Base-by-base conservation (phyloP, 441 rosid genomes). In the Flueggea neowawraea region DNA sequence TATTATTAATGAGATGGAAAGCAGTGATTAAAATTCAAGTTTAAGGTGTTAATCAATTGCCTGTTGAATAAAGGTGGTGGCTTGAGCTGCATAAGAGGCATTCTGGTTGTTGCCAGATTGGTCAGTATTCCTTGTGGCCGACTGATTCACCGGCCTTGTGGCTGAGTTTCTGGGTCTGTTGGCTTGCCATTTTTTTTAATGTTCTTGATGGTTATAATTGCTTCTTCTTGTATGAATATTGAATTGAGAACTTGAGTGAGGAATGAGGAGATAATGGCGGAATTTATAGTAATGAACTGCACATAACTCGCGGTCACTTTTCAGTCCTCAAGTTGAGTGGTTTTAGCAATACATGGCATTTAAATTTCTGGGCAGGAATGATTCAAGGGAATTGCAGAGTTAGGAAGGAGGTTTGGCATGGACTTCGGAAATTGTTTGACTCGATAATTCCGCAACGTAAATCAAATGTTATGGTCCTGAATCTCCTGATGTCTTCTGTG, bases 51-150 rank as follows among this genome's bases (percentile, higher is more conserved):
- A 5, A 36, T 22, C 28, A 22, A 22, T 36, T 36, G 59, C 81
- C 78, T 80, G 79, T 33, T 75, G 78, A 14, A 81, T 14, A 43
- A 78, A 78, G 70, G 41, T 64, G 57, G 85, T 31, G 36, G 85
- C 75, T 45, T 76, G 77, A 36, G 73, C 9, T 39, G 69, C 31
- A 15, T 44, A 31, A 17, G 69, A 16, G 22, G 52, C 12, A 48
- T 50, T 51, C 16, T 67, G 61, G 7, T 33, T 43, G 16, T 41
- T 45, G 55, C 33, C 45, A 31, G 36, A 36, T 36, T 36, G 41
- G 4, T 36, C 7, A 36, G 9, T 36, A 8, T 36, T 36, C 41
- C 41, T 56, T 16, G 60, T 68, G 73, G 36, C 76, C 69, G 4
- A 41, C 28, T 22, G 28, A 1, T 22, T 22, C 28, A 22, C 28